phyloP scores from a whole-genome alignment of 2,329 filamentous ascomycete species.

The Stemphylium vesicarium region DNA sequence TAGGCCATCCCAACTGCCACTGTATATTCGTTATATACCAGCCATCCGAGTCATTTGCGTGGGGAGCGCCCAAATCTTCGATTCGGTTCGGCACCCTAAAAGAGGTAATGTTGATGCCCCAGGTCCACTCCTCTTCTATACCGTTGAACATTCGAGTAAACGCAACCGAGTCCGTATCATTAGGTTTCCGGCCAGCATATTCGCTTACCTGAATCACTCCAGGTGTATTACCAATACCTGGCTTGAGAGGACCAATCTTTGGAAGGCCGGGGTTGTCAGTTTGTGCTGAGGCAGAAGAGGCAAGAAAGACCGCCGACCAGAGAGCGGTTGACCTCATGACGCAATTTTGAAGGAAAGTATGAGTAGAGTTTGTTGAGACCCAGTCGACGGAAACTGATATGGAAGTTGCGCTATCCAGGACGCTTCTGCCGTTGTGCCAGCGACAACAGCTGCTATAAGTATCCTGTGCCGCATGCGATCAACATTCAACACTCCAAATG shows the following conservation, averaged over 20 bases:
- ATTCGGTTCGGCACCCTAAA: not conserved
- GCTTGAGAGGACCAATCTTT: not conserved
- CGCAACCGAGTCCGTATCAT: not conserved
- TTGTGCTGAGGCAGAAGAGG: not conserved
- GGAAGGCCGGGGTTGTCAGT: not conserved
- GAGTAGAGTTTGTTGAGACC: not conserved
- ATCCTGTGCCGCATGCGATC: too few relatives aligned
- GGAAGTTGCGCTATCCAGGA: too few relatives aligned
- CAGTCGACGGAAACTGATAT: not conserved
- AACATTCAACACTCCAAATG: too few relatives aligned
- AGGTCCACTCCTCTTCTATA: not conserved
- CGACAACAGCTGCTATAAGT: too few relatives aligned
- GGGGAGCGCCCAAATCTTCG: not conserved
- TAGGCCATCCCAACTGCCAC: slow-evolving; percentile 8
- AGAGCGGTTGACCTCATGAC: not conserved
- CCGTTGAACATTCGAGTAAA: not conserved
- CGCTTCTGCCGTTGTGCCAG: too few relatives aligned
- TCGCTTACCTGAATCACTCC: slow-evolving; percentile 1
- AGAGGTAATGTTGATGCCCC: slow-evolving; percentile 4
- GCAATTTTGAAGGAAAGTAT: not conserved
- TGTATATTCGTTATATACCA: not conserved
- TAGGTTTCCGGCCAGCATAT: not conserved
- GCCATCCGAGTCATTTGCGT: slow-evolving; percentile 1
- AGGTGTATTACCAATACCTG: not conserved
- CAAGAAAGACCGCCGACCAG: not conserved